Evolutionary conservation across 257 asterid genomes (phyloP), one percentile per base, ranked within the genome.

Genomic region (Fraxinus pennsylvanica): DNA sequence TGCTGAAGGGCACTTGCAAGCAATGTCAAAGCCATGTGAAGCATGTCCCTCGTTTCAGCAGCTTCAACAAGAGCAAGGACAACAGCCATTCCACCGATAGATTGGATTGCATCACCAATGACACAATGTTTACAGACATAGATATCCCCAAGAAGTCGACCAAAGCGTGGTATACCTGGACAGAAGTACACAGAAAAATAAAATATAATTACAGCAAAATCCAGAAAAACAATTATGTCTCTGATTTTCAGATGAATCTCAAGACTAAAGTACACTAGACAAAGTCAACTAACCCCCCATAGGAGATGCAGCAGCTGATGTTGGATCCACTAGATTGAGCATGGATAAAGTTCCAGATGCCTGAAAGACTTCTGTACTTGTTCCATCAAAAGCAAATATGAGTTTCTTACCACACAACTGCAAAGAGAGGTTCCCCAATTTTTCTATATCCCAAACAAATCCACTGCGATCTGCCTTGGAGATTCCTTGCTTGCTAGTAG

Each of bases 291-390:
- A 33, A 79, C 99, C 98, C 66, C 98, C 99, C 84, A 96, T 96
- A 36, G 99, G 96, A 85, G 99, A 96, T 80, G 99, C 99, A 73
- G 97, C 98, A 82, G 96, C 95, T 25, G 99, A 96, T 86, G 92
- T 88, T 76, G 99, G 98, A 92, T 96, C 99, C 21, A 96, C 98
- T 77, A 96, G 92, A 89, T 96, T 96, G 86, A 96, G 98, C 95
- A 93, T 80, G 67, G 98, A 93, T 79, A 89, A 84, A 81, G 91
- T 89, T 81, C 97, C 99, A 81, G 98, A 87, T 80, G 96, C 89
- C 80, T 93, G 89, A 80, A 89, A 89, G 74, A 89, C 80, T 83
- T 96, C 99, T 33, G 98, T 89, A 81, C 97, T 89, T 7, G 99
- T 91, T 84, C 98, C 99, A 83, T 96, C 98, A 84, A 96, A 96